These are phyloP conservation scores for Botrytis squamosa DNA, from an alignment of 2,329 filamentous ascomycete genomes.

Conservation along the genomic window DNA sequence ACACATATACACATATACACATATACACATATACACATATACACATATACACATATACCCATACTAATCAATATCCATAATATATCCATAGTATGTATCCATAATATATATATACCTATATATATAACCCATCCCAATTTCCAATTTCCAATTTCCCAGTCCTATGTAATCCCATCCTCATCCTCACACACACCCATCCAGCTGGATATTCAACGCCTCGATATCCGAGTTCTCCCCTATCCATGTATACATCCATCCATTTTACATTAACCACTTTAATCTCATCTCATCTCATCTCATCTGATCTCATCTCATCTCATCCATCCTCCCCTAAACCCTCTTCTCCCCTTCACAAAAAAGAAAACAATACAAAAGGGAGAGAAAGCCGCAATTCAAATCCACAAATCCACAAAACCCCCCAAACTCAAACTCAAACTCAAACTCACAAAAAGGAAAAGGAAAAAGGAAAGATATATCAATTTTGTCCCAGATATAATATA, in stretches of 20 bases:
- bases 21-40: rapidly evolving
- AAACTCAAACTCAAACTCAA: not conserved
- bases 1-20: not conserved
- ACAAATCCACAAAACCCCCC: not conserved
- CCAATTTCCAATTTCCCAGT: too few relatives aligned
- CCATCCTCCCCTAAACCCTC: not conserved
- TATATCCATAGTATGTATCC: not conserved
- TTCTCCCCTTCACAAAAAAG: not conserved
- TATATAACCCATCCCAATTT: not conserved
- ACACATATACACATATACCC: not conserved
- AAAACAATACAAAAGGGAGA: not conserved
- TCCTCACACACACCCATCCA: not conserved
- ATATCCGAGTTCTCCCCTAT: not conserved
- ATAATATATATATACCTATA: not conserved
- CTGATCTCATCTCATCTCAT: not conserved
- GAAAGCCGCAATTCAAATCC: too few relatives aligned
- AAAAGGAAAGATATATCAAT: not conserved
- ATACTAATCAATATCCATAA: not conserved
- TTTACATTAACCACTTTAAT: not conserved
- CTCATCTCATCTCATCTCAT: not conserved
- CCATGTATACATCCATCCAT: not conserved
- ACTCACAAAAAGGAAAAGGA: not conserved
- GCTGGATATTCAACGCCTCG: not conserved
- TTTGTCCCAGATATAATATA: not conserved
- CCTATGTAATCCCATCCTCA: not conserved